A percentile compares a stretch with the other conserved stretches of the same genome.
These are phyloP conservation scores for Xylaria hypoxylon DNA, from an alignment of 2,329 filamentous ascomycete genomes.

Conservation along the genomic window DNA sequence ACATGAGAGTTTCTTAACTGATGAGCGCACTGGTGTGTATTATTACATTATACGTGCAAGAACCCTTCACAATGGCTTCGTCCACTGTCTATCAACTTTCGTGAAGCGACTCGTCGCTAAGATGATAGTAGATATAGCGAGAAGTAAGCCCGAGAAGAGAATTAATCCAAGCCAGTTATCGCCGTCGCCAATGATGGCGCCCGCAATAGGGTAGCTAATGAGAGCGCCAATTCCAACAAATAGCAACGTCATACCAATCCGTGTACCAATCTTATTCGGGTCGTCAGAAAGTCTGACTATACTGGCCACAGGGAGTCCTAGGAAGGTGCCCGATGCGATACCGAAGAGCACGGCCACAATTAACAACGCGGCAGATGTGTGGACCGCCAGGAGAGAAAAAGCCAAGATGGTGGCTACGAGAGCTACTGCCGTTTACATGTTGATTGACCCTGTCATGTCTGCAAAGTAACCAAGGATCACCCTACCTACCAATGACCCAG, in stretches of 20 bases:
- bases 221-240: constrained; percentile 39
- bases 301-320: constrained; percentile 34
- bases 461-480: constrained; percentile 36
- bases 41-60: too few relatives aligned
- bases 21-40: too few relatives aligned
- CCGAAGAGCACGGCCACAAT: constrained; percentile 35
- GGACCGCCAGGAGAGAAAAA: constrained; percentile 34
- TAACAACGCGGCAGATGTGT: constrained; percentile 24
- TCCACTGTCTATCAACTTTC: constrained; percentile 30
- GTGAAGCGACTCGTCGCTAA: constrained; percentile 32
- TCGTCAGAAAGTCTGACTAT: constrained; percentile 37
- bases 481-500: constrained; percentile 34
- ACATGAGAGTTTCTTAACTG: too few relatives aligned
- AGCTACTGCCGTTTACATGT: constrained; percentile 33
- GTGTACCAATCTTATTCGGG: constrained; percentile 40
- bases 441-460: constrained; percentile 34
- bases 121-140: constrained; percentile 30
- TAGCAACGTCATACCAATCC: constrained; percentile 39
- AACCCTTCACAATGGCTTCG: constrained; percentile 19
- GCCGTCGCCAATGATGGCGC: constrained; percentile 35
- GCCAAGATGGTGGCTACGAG: constrained; percentile 32
- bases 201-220: constrained; percentile 40
- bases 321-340: constrained; percentile 34
- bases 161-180: constrained; percentile 39
- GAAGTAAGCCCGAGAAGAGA: constrained; percentile 36